Conservation (phyloP, 2,329 filamentous ascomycete species). For the Colletotrichum orbiculare region DNA sequence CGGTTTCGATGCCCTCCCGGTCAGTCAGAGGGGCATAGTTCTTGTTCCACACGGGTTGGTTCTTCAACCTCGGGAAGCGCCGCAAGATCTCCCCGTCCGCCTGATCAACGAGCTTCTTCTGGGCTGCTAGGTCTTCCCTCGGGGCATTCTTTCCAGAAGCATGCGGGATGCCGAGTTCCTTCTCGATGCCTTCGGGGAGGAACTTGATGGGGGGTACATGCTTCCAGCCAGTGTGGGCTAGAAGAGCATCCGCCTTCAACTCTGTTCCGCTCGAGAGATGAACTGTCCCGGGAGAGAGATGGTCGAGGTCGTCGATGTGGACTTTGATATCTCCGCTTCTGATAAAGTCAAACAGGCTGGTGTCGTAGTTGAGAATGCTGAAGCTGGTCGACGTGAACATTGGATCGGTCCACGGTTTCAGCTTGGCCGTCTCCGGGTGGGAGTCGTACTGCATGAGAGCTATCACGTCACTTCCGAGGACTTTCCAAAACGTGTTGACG, state of each 20-base stretch:
- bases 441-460: conserved; percentile 63
- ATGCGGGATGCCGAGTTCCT: conserved; percentile 61
- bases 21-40: conserved; percentile 56
- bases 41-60: conserved; percentile 62
- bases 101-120: conserved; percentile 49
- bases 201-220: conserved; percentile 64
- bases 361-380: conserved; percentile 70
- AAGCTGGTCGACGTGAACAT: conserved; percentile 66
- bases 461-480: conserved; percentile 66
- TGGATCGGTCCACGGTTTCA: conserved; percentile 64
- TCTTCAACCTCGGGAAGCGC: conserved; percentile 62
- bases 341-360: conserved; percentile 67
- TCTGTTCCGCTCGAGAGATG: conserved; percentile 60
- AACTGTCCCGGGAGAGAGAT: conserved; percentile 57
- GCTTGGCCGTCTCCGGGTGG: conserved; percentile 62
- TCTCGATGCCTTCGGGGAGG: conserved; percentile 58
- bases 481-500: conserved; percentile 67
- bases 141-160: conserved; percentile 25
- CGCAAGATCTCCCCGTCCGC: conserved; percentile 65
- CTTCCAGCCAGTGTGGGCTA: conserved; percentile 71
- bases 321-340: conserved; percentile 62
- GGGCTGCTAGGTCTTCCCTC: conserved; percentile 47
- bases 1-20: conserved; percentile 49
- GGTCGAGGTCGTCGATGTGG: conserved; percentile 62
- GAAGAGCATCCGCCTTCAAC: conserved; percentile 61